phyloP scores from a whole-genome alignment of 768 basidiomycete species.

The Podaxis pistillaris region DNA sequence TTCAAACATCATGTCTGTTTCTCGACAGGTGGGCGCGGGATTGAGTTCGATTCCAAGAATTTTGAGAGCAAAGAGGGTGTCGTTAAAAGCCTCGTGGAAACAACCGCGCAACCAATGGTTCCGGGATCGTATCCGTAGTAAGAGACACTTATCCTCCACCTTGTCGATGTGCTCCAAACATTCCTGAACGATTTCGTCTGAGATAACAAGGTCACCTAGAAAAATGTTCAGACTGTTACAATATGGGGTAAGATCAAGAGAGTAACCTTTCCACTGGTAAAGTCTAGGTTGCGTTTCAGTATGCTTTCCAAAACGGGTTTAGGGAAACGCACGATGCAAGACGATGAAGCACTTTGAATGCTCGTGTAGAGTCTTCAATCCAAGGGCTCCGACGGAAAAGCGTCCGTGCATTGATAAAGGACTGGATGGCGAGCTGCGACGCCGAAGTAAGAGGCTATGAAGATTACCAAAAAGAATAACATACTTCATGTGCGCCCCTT shows the following conservation, averaged over 20 bases:
- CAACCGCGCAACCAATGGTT: conserved; percentile 64
- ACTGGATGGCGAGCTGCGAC: conserved; percentile 56
- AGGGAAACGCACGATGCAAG: conserved; percentile 55
- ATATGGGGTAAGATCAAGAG: not conserved
- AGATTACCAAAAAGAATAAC: not conserved
- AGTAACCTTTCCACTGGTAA: conserved; percentile 61
- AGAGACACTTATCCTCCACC: conserved; percentile 53
- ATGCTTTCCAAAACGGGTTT: not conserved
- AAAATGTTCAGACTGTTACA: conserved; percentile 3
- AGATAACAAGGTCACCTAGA: conserved; percentile 51
- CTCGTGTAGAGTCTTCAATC: conserved; percentile 43
- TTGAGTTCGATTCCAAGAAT: conserved; percentile 63
- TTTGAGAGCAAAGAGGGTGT: conserved; percentile 58
- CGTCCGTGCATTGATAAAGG: conserved; percentile 56
- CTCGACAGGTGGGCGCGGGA: conserved; percentile 46
- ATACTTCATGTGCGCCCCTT: conserved; percentile 73
- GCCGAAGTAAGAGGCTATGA: not conserved
- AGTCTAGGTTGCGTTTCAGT: conserved; percentile 35
- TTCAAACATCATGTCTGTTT: conserved; percentile 66
- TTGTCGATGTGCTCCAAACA: conserved; percentile 48
- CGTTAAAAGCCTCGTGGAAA: conserved; percentile 52
- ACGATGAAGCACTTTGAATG: conserved; percentile 52
- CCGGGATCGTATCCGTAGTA: conserved; percentile 58
- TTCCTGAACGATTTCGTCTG: conserved; percentile 52
- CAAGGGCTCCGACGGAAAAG: conserved; percentile 57